phyloP scores from a whole-genome alignment of 73 alveolate genomes.

The Paramecium sexaurelia region DNA sequence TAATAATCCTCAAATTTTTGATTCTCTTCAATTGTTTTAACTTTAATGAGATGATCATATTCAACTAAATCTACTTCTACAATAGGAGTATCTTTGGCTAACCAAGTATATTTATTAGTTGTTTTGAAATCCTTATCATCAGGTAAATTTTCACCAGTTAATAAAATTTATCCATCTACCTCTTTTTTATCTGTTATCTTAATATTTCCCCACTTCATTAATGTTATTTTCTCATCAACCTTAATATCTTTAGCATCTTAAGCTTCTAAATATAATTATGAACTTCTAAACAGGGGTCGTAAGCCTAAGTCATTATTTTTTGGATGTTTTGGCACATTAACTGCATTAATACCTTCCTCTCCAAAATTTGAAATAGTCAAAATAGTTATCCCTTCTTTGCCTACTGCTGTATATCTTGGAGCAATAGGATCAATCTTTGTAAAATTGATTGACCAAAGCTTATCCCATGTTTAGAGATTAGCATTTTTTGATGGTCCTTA shows the following conservation, averaged over 20 bases:
- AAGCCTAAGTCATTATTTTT: constrained; percentile 65
- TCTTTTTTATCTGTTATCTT: constrained; percentile 35
- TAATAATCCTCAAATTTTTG: constrained; percentile 81
- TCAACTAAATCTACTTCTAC: constrained; percentile 87
- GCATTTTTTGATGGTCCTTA: constrained; percentile 96
- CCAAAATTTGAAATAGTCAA: constrained; percentile 76
- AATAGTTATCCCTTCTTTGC: constrained; percentile 72
- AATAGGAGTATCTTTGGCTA: constrained; percentile 72
- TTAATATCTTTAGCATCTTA: constrained; percentile 61
- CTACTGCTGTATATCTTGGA: constrained; percentile 88
- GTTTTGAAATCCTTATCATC: constrained; percentile 94
- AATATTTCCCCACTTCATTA: constrained; percentile 69
- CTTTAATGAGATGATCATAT: constrained; percentile 90
- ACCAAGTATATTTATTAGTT: constrained; percentile 89
- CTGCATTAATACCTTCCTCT: constrained; percentile 78
- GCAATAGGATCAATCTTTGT: constrained; percentile 86
- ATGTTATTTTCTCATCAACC: constrained; percentile 48
- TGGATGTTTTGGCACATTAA: constrained; percentile 85
- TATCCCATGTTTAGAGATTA: constrained; percentile 95
- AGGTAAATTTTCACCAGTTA: constrained; percentile 62
- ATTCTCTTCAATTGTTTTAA: constrained; percentile 89
- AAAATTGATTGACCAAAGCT: constrained; percentile 92
- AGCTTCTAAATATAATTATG: constrained; percentile 35
- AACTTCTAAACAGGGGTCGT: constrained; percentile 35
- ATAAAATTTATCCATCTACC: constrained; percentile 55